Base-by-base conservation (phyloP, 805 yeast species). In the Pichia manshurica region DNA sequence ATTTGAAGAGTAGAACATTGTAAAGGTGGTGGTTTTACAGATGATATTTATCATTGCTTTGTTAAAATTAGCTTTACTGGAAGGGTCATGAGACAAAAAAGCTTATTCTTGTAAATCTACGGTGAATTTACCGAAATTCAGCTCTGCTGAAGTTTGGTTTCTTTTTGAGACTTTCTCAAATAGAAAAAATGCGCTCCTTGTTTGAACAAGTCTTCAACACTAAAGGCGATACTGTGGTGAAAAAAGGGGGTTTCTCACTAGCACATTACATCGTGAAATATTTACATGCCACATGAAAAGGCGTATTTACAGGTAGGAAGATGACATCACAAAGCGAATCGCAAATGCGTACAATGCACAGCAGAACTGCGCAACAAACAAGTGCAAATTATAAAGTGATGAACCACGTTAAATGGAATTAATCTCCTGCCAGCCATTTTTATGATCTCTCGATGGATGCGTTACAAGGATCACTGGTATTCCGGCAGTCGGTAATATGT, bases 381-480 rank as follows among this genome's bases (percentile, higher is more conserved):
- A 41, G 19, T 41, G 50, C 58, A 54, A 55, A 62, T 62, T 62
- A 62, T 58, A 53, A 58, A 55, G 64, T 46, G 63, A 62, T 35
- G 44, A 37, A 39, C 35, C 28, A 31, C 41, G 13, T 25, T 17
- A 32, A 16, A 13, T 28, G 17, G 35, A 38, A 23, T 43, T 56
- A 45, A 42, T 66, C 70, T 67, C 62, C 71, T 61, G 67, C 65
- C 64, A 55, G 71, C 71, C 71, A 67, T 67, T 67, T 67, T 56
- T 67, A 69, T 70, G 58, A 55, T 53, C 50, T 50, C 52, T 56
- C 59, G 67, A 65, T 53, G 55, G 66, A 56, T 34, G 44, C 58
- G 46, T 44, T 41, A 43, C 63, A 60, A 56, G 50, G 61, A 56
- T 55, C 67, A 70, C 71, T 67, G 71, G 71, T 67, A 67, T 47